Percentiles rank a stretch among this genome's conserved stretches.
Conservation (phyloP, 257 asterid species). For the Galeopsis tetrahit region DNA sequence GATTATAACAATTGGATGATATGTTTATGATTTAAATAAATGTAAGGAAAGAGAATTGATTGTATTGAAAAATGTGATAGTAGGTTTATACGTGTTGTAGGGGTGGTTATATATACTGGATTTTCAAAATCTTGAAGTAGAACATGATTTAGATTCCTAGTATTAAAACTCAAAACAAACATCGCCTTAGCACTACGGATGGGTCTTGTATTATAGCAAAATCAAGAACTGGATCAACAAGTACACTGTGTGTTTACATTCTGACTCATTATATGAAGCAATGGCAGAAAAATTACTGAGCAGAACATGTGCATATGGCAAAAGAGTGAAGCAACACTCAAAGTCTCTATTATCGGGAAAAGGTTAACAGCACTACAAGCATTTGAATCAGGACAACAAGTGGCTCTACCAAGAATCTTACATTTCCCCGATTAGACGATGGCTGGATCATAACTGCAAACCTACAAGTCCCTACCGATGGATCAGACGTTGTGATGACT, state of each 20-base stretch:
- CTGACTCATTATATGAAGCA: slow-evolving; percentile 18
- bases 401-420: slow-evolving; percentile 39
- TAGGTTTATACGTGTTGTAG: too few relatives aligned
- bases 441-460: slow-evolving; percentile 61
- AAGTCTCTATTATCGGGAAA: slow-evolving; percentile 34
- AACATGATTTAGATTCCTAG: too few relatives aligned
- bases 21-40: too few relatives aligned
- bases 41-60: too few relatives aligned
- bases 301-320: slow-evolving; percentile 21
- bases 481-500: slow-evolving; percentile 52
- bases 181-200: background rate
- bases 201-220: background rate
- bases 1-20: too few relatives aligned
- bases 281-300: slow-evolving; percentile 17
- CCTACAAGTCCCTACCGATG: slow-evolving; percentile 65
- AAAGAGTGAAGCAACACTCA: slow-evolving; percentile 38
- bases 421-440: slow-evolving; percentile 29
- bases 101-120: too few relatives aligned
- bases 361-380: slow-evolving; percentile 38
- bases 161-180: too few relatives aligned
- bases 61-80: too few relatives aligned
- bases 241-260: slow-evolving; percentile 16
- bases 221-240: background rate
- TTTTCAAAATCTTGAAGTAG: too few relatives aligned
- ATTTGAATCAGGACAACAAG: slow-evolving; percentile 33